Base-by-base conservation (phyloP, 345 rosid genomes). In the Ricinus communis region DNA sequence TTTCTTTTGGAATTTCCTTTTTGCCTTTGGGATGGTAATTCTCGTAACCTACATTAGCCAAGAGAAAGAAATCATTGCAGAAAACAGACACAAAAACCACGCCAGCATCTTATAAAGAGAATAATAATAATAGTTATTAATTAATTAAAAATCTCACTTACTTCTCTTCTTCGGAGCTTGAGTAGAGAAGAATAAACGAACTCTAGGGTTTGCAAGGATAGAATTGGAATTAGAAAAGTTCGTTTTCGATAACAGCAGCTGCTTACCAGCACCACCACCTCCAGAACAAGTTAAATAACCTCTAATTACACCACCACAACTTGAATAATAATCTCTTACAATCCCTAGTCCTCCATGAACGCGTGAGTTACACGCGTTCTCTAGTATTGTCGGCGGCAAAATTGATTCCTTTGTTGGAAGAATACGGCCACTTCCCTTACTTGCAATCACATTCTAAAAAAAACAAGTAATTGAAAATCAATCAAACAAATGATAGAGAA, bases 21-120 rank as follows among this genome's bases (percentile, higher is more conserved):
- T 75, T 83, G 25, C 73, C 55, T 69, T 81, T 85, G 3, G 88
- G 86, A n/a, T 16, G 56, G 54, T 74, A 85, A 56, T 83, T 82
- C 70, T 77, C 81, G 73, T 65, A 77, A 8, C 75, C 89, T 85
- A 65, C 65, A 73, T 43, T 8, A 54, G 69, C 24, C 60, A 47
- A 30, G 45, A 62, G 59, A 6, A 64, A 62, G 28, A 58, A 16
- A 3, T 38, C 59, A 56, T 16, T 53, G 56, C 58, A 4, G 57
- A 43, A 58, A 12, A 5, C 55, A 47, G 21, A 49, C 5, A 25
- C 30, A 5, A 9, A 28, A 19, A 30, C 43, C n/a, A 65, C 19
- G 6, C 27, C 21, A n/a, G 30, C 22, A 18, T 13, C 0, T 1
- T 8, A n/a, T n/a, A n/a, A n/a, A n/a, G n/a, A n/a, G n/a, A n/a